Base-by-base conservation (phyloP, 352 stramenopile genomes). In the Nothophytophthora sp. region DNA sequence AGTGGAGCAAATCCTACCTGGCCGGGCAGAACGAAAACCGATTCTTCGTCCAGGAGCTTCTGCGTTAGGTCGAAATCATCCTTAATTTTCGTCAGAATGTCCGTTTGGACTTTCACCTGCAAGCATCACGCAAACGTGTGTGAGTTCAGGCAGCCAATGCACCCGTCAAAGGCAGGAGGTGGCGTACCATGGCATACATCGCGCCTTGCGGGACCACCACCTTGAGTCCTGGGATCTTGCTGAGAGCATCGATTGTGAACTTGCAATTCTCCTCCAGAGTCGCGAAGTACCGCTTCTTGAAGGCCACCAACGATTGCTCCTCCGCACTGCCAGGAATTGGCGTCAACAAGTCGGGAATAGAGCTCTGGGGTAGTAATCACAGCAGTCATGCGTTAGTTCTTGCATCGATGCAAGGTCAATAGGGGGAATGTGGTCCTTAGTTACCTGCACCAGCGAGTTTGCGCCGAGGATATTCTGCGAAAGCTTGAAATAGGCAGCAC, bases 161-260 rank as follows among this genome's bases (percentile, higher is more conserved):
- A 48, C 25, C 7, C 12, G 22, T 25, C 5, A 20, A 4, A 30
- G 12, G 90, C 61, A 50, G 29, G 1, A 22, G 18, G 34, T 1
- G n/a, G 54, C 70, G 42, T 63, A 87, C 81, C 88, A 98, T 98
- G 11, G 86, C 81, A 60, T 99, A 99, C 93, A 99, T 98, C 28
- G 96, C 92, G 9, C 96, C 96, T 46, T 98, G 81, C 1, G 95
- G 89, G 13, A 86, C 67, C 23, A 97, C 75, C 6, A 98, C 87
- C 20, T 89, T 55, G 7, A 98, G 64, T 16, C 92, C 91, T 30
- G 74, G 82, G 25, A 96, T 96, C 27, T 80, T 73, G 30, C 63
- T 63, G 15, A 98, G 54, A 2, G 77, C 51, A 4, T 85, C 57
- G 20, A 84, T 86, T 0, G 95, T 90, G 50, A 97, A 88, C 39